Conservation (phyloP, 768 basidiomycete species). For the Lactarius sp. region DNA sequence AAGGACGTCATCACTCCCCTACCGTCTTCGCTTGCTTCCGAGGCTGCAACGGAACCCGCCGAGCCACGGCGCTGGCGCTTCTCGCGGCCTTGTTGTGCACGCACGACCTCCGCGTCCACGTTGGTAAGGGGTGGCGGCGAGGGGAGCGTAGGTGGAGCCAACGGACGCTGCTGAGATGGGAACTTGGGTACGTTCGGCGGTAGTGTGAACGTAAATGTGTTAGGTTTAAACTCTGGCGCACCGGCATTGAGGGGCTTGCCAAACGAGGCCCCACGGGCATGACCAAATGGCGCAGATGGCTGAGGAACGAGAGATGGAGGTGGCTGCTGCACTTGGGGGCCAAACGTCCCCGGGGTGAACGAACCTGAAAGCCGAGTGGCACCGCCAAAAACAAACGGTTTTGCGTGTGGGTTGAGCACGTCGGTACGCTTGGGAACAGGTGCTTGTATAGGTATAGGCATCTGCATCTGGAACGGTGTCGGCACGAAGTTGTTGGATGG, state of each 20-base stretch:
- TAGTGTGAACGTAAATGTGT: slow-evolving; percentile 70
- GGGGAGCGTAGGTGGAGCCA: slow-evolving; percentile 35
- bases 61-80: slow-evolving; percentile 67
- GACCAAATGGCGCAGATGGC: slow-evolving; percentile 23
- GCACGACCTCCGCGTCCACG: slow-evolving; percentile 27
- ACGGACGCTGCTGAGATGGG: slow-evolving; percentile 33
- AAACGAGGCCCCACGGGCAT: slow-evolving; percentile 42
- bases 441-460: slow-evolving; percentile 19
- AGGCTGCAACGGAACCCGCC: slow-evolving; percentile 32
- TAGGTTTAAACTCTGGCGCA: slow-evolving; percentile 78
- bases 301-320: not conserved
- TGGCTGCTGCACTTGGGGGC: slow-evolving; percentile 27
- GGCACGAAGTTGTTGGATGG: slow-evolving; percentile 24
- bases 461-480: slow-evolving; percentile 19
- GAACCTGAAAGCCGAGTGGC: slow-evolving; percentile 35
- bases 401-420: slow-evolving; percentile 71
- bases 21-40: slow-evolving; percentile 48
- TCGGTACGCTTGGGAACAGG: slow-evolving; percentile 27
- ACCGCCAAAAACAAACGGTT: slow-evolving; percentile 75
- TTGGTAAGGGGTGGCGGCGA: slow-evolving; percentile 29
- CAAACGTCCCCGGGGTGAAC: slow-evolving; percentile 30
- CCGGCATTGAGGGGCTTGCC: slow-evolving; percentile 73
- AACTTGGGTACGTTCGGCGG: slow-evolving; percentile 62
- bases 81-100: slow-evolving; percentile 66
- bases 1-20: slow-evolving; percentile 59